Conservation (phyloP, 2,329 filamentous ascomycete species). For the Penicillium italicum region DNA sequence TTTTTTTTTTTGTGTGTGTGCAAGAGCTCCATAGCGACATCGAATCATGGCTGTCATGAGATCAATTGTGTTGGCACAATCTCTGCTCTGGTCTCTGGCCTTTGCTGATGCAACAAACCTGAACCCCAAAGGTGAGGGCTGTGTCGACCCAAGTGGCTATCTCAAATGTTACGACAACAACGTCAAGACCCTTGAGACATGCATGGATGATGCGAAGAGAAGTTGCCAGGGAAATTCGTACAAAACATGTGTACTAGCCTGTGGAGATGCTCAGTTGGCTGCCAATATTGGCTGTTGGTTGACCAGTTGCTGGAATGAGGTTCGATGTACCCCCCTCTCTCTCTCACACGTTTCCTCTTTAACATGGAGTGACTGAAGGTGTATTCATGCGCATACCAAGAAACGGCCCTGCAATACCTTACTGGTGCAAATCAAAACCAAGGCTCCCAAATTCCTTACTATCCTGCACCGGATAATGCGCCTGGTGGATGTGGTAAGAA, state of each 20-base stretch:
- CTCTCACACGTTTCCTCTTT: background rate
- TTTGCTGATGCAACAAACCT: constrained; percentile 7
- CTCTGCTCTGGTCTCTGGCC: constrained; percentile 4
- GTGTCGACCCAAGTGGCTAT: constrained; percentile 13
- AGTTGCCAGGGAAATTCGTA: background rate
- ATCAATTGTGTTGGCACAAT: background rate
- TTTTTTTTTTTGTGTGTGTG: too few relatives aligned
- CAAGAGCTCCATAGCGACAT: background rate
- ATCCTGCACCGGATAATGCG: constrained; percentile 4
- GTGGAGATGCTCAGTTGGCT: constrained; percentile 1
- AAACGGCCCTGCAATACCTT: constrained; percentile 1
- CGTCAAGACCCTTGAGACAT: background rate
- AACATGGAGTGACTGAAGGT: background rate
- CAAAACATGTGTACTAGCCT: background rate
- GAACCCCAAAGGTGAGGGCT: constrained; percentile 10
- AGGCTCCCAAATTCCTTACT: constrained; percentile 1
- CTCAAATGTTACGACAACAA: constrained; percentile 11
- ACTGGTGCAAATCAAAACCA: background rate
- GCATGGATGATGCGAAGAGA: background rate
- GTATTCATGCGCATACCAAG: constrained; percentile 1
- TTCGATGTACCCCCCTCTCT: background rate
- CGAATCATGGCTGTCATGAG: background rate
- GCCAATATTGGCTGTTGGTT: constrained; percentile 6
- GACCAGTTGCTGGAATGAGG: constrained; percentile 3
- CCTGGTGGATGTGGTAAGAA: constrained; percentile 5